Evolutionary conservation across 441 rosid species (phyloP), one percentile per base, ranked within the genome.

Genomic region (Adansonia rubrostipa): DNA sequence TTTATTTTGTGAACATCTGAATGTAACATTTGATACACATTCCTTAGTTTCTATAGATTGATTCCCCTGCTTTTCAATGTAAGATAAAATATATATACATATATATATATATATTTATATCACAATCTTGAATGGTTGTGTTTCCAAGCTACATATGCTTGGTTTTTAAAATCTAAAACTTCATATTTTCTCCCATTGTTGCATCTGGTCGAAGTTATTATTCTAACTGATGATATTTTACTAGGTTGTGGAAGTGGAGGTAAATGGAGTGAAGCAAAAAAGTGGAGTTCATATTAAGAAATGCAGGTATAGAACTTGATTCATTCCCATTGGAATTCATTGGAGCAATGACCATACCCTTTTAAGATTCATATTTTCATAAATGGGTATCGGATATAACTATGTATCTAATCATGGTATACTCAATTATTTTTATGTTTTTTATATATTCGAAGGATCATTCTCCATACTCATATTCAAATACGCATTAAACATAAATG

Each of bases 221-320:
- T 36, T 33, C 63, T 36, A n/a, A 71, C 48, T 36, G 17, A 54
- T 54, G 50, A 17, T 7, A 54, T 2, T 72, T 36, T 76, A 8
- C 1, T 76, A 92, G 97, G 97, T 93, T n/a, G 87, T 91, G 74
- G 93, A 95, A 87, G 98, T 91, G 69, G 97, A 95, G 79, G 82
- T 95, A 36, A 83, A 91, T 80, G 97, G 95, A 4, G 92, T 83
- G 86, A 92, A 91, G 88, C 99, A 95, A 83, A 91, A 83, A 79
- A 95, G 97, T 87, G 98, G 98, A 61, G 98, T 93, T 71, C 94
- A 62, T 77, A 90, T 95, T 53, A 95, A 95, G 88, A 93, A 95
- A 80, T 93, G 99, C 92, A 89, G 97, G 97, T 94, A 83, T 22
- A 65, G 20, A 62, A 13, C 74, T 50, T 51, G 74, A 24, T 50